Evolutionary conservation across 164 flowering plant species (phyloP).

Genomic region (Nelumbo lutea): DNA sequence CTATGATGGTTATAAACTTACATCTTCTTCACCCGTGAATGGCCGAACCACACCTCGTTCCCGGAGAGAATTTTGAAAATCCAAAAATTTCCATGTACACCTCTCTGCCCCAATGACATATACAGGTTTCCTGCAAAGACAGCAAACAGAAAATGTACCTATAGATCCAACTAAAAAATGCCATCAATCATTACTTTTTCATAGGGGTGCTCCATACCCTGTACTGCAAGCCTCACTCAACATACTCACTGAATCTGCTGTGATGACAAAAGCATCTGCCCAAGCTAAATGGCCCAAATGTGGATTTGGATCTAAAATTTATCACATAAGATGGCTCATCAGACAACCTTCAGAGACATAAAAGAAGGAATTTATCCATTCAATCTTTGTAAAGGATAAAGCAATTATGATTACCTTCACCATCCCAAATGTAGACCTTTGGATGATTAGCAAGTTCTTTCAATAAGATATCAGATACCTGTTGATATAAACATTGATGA

Average conservation of each 20-base stretch:
- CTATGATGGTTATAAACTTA: constrained; percentile 37
- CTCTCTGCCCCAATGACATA: constrained; percentile 85
- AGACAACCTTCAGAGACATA: neutral
- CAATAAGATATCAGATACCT: constrained; percentile 59
- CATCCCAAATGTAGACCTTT: constrained; percentile 82
- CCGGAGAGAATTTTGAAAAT: constrained; percentile 68
- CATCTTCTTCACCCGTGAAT: constrained; percentile 84
- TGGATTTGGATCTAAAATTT: constrained; percentile 73
- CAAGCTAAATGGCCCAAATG: constrained; percentile 93
- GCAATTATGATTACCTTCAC: constrained; percentile 55
- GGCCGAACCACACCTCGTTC: constrained; percentile 84
- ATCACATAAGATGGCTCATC: neutral
- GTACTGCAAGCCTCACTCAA: constrained; percentile 98
- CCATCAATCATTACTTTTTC: neutral
- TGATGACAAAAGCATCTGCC: constrained; percentile 95
- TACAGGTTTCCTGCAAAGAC: constrained; percentile 77
- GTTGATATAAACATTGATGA: constrained; percentile 15
- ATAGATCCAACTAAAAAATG: neutral
- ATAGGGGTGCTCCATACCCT: constrained; percentile 48
- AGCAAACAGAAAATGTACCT: neutral
- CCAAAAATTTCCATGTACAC: constrained; percentile 80
- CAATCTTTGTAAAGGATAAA: neutral
- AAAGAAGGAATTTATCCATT: neutral
- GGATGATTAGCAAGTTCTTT: constrained; percentile 65
- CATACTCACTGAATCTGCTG: constrained; percentile 96